phyloP scores from a whole-genome alignment of 768 basidiomycete genomes.

The Tubosaeta sp. region DNA sequence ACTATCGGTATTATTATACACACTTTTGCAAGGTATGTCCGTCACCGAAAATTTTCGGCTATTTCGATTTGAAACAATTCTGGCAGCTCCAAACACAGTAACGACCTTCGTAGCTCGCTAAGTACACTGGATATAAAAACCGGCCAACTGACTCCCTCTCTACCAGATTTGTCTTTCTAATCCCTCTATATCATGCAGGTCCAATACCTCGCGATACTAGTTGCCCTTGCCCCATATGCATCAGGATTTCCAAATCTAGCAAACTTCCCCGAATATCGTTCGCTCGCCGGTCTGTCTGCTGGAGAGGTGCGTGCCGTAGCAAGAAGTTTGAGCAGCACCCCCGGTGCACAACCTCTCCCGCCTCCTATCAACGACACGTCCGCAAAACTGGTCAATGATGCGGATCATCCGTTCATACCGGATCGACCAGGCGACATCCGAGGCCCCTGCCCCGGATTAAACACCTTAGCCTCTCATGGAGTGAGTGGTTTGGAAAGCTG shows the following conservation, averaged over 20 bases:
- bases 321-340: constrained; percentile 11
- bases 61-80: too few species aligned
- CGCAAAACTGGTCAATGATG: constrained; percentile 20
- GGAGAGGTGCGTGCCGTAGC: constrained; percentile 13
- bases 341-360: constrained; percentile 22
- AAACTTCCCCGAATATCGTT: constrained; percentile 19
- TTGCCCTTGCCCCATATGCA: constrained; percentile 4
- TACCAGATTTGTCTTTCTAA: too few species aligned
- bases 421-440: constrained; percentile 20
- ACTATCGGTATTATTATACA: too few species aligned
- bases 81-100: too few species aligned
- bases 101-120: too few species aligned
- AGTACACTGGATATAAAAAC: too few species aligned
- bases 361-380: constrained; percentile 22
- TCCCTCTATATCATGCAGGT: too few species aligned
- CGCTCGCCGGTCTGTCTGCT: constrained; percentile 17
- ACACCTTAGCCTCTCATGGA: constrained; percentile 26
- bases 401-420: constrained; percentile 11
- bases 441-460: constrained; percentile 24
- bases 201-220: not conserved
- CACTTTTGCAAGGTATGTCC: too few species aligned
- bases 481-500: constrained; percentile 8
- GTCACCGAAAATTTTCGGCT: too few species aligned
- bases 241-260: constrained; percentile 12
- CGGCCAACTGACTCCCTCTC: too few species aligned